These are phyloP conservation scores for Lophium mytilinum DNA, from an alignment of 495 filamentous ascomycete genomes.

Conservation along the genomic window DNA sequence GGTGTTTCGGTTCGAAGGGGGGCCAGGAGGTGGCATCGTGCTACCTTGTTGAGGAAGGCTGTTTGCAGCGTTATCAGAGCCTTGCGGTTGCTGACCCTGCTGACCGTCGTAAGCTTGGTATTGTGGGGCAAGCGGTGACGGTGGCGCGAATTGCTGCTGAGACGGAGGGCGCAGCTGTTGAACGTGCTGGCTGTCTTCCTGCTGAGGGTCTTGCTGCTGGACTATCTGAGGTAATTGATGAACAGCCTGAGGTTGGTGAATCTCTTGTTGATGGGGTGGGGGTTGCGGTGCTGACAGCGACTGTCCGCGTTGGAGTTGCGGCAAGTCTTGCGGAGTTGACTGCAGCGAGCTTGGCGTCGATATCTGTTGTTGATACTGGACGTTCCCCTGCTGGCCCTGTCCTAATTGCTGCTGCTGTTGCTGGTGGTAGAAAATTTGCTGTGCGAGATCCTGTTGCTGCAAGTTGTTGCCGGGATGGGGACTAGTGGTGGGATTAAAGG, in stretches of 20 bases:
- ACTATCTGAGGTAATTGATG: constrained; percentile 19
- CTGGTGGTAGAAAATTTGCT: constrained; percentile 20
- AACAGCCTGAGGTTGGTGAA: constrained; percentile 14
- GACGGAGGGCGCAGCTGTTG: constrained; percentile 21
- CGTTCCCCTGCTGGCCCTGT: constrained; percentile 2
- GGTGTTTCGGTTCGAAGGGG: constrained; percentile 9
- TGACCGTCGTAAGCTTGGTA: constrained; percentile 25
- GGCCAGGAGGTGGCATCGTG: constrained; percentile 15
- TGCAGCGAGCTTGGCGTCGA: constrained; percentile 20
- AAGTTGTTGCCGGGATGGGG: constrained; percentile 10
- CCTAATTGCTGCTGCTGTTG: constrained; percentile 20
- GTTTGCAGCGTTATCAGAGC: neutral
- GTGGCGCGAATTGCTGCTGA: constrained; percentile 21
- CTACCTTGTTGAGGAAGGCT: constrained; percentile 17
- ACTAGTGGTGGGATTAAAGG: constrained; percentile 15
- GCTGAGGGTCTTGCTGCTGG: constrained; percentile 15
- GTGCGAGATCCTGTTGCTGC: constrained; percentile 13
- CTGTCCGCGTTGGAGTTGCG: constrained; percentile 13
- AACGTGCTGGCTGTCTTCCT: constrained; percentile 10
- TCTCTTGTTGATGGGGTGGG: constrained; percentile 16
- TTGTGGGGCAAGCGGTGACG: constrained; percentile 13
- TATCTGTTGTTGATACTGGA: constrained; percentile 15
- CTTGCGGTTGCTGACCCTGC: constrained; percentile 11
- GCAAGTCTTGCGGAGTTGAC: constrained; percentile 20
- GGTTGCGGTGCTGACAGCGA: constrained; percentile 14